Evolutionary conservation across 2,329 filamentous ascomycete species (phyloP), one percentile per base, ranked within the genome.

Genomic region (Camillea tinctor): DNA sequence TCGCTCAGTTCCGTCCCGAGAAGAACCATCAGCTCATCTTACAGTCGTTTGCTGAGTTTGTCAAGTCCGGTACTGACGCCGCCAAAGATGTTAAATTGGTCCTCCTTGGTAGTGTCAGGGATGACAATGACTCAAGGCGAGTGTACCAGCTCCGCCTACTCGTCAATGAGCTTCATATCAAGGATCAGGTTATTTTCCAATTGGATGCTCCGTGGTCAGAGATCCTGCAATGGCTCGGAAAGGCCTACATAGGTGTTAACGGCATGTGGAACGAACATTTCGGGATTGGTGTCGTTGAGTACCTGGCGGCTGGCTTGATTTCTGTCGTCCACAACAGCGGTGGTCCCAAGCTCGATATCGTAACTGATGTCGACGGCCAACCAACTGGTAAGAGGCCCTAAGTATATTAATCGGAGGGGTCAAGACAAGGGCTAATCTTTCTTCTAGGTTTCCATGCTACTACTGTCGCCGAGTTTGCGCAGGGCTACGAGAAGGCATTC

Each of bases 211-310:
- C 90, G 23, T 99, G 94, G 93, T 87, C 90, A 3, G 86, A 92
- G 67, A 91, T 99, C 56, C 81, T 97, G 9, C 84, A 90, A 30
- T 93, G 91, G 85, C 80, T 98, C 62, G 80, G 86, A 56, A 87
- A 81, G 63, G 88, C 90, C 3, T 94, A 87, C 19, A 85, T 99
- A 1, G 95, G 95, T 54, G 93, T 96, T 26, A 99, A 99, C 69
- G 92, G 91, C 71, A 99, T 99, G 95, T 99, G 95, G 94, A 98
- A 97, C 74, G 95, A 99, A 78, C 95, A 99, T 75, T 99, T 99
- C 73, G 95, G 95, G 21, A 99, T 99, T 60, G 95, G 95, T 1
- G 93, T 98, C 17, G 95, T 99, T 49, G 95, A 99, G 79, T 99
- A 98, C 73, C 93, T 98, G 73, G 95, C 95, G 3, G 95, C 95